Percentiles rank a stretch among this genome's conserved stretches.
Conservation (phyloP, 2,329 filamentous ascomycete species). For the Saccharata proteae region DNA sequence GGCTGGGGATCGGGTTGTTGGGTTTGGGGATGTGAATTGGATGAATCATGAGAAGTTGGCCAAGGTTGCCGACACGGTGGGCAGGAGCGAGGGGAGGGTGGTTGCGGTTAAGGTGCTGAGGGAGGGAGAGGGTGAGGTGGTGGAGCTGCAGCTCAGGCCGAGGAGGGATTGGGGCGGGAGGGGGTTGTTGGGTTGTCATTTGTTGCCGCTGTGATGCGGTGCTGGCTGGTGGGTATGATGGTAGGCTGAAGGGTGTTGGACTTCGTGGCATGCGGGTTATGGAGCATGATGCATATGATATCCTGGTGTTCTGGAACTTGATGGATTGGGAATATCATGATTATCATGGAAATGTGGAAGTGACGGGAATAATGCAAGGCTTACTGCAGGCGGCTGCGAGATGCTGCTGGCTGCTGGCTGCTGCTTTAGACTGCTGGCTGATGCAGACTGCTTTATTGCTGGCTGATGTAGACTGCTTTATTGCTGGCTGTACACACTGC, state of each 20-base stretch:
- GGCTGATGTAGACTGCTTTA: too few relatives aligned
- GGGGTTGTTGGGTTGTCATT: constrained; percentile 81
- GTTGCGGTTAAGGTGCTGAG: constrained; percentile 6
- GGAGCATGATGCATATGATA: constrained; percentile 22
- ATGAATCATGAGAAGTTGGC: constrained; percentile 75
- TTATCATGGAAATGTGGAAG: too few relatives aligned
- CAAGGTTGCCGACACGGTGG: constrained; percentile 80
- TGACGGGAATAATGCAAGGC: too few relatives aligned
- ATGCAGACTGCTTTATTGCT: too few relatives aligned
- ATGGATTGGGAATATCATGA: too few relatives aligned
- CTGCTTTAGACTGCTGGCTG: too few relatives aligned
- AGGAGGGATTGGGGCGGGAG: constrained; percentile 78
- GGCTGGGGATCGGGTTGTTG: constrained; percentile 67
- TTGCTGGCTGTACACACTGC: too few relatives aligned
- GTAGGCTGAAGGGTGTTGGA: constrained; percentile 12
- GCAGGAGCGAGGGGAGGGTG: constrained; percentile 63
- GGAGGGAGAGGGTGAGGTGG: constrained; percentile 27
- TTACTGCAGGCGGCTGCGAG: too few relatives aligned
- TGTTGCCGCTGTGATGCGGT: constrained; percentile 58
- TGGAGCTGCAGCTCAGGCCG: constrained; percentile 64
- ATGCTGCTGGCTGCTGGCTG: too few relatives aligned
- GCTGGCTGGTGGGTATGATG: constrained; percentile 5
- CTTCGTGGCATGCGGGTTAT: constrained; percentile 22
- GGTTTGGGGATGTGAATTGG: constrained; percentile 74
- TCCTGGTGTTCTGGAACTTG: constrained; percentile 20